Evolutionary conservation across 345 rosid genomes (phyloP), one percentile per base, ranked within the genome.

Genomic region (Cardamine occulta): DNA sequence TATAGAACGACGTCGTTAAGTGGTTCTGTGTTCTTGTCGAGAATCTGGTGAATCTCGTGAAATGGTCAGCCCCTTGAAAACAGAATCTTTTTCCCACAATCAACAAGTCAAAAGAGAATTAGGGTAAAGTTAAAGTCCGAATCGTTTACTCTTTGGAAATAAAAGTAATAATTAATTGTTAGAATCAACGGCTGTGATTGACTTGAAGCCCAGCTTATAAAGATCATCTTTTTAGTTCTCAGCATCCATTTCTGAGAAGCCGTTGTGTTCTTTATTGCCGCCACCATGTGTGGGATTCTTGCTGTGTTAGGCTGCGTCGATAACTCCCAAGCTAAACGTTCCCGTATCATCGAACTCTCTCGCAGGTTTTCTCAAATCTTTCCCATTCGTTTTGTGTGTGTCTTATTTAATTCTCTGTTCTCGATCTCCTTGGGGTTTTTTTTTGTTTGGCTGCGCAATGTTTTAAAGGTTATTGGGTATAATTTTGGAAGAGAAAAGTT

Each of bases 241-340:
- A 77, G 42, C 64, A 51, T 17, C 23, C 67, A 23, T 40, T 28
- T 61, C 54, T 45, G 13, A 17, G 23, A 69, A 76, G 75, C 65
- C 75, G 80, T 76, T 69, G 74, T 51, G 54, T 39, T 68, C 66
- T 56, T 49, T 29, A 21, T 68, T 48, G 74, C 74, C 69, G 69
- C 79, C 79, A 74, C 82, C 86, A 89, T 91, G 96, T 91, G 96
- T 84, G 96, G 96, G 51, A 90, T 90, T 58, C 91, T 90, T 21
- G 93, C 96, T 21, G 93, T 85, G 23, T 70, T 90, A 37, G 96
- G 96, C 31, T 90, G 93, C 80, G 24, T 69, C 28, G 91, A 90
- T 73, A 84, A 66, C 83, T 88, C 96, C 1, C 96, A 88, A 66
- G 88, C 91, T 0, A 88, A 87, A 82, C 96, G 96, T 40, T 82